Evolutionary conservation across 306 rosid species (phyloP), one percentile per base, ranked within the genome.

Genomic region (Alnus rubra): DNA sequence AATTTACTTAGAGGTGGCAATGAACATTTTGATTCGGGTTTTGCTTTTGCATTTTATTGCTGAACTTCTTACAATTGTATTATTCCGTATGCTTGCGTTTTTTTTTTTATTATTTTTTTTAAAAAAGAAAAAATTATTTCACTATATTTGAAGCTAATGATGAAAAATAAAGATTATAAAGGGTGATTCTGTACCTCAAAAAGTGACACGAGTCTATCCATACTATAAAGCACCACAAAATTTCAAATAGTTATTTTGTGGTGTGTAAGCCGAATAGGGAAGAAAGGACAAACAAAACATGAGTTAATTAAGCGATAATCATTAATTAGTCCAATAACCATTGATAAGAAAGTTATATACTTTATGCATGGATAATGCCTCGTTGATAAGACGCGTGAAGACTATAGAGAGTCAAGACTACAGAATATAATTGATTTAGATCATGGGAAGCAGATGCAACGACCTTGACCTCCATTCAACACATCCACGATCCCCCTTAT

Each of bases 381-480:
- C 44, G 0, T 39, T 39, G 44, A 39, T 39, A 23, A 19, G 64
- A 58, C 30, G 64, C 30, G 64, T 58, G 65, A 74, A 81, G 63
- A n/a, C n/a, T n/a, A n/a, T n/a, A n/a, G n/a, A n/a, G n/a, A n/a
- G n/a, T n/a, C n/a, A n/a, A n/a, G n/a, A n/a, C n/a, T n/a, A n/a
- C n/a, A n/a, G n/a, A 74, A 53, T 83, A 33, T 55, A 74, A 45
- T 54, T 67, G 71, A 39, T 67, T 37, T 69, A 69, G 47, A 39
- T 58, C 62, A 71, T 71, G 74, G 45, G 71, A 55, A 75, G 78
- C 76, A 51, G 69, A 81, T 59, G 79, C 73, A 18, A 73, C 3
- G 74, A 62, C 74, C 53, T 62, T 74, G 82, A 76, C 79, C 71
- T 78, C 64, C 48, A 65, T 50, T 19, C 35, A 2, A 23, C 28